Percentiles rank a stretch among this genome's conserved stretches.
Conservation (phyloP, 1,284 basidiomycete genomes). For the Apiotrichum akiyoshidainum region DNA sequence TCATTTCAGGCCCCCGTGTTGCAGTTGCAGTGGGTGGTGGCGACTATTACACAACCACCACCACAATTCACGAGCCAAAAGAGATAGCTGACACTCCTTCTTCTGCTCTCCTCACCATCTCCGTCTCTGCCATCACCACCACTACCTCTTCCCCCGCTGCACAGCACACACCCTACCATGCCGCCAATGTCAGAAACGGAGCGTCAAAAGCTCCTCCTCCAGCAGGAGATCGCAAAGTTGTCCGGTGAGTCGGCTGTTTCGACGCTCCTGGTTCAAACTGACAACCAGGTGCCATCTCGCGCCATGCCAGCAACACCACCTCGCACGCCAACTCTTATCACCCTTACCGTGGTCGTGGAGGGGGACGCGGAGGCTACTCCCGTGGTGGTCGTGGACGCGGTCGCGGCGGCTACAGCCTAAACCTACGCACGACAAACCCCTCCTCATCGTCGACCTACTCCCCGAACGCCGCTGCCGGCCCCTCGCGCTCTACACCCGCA, state of each 20-base stretch:
- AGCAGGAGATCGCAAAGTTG: constrained; percentile 50
- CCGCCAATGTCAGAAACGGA: constrained; percentile 27
- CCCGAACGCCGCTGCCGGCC: background rate
- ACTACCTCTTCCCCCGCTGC: background rate
- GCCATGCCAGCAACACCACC: constrained; percentile 22
- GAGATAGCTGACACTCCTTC: no score
- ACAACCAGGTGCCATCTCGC: constrained; percentile 36
- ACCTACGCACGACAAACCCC: constrained; percentile 1
- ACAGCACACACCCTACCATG: constrained; percentile 4
- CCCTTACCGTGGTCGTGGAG: constrained; percentile 31
- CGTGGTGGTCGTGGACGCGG: constrained; percentile 11
- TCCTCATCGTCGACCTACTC: constrained; percentile 1
- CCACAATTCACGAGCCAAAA: no score
- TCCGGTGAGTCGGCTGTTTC: constrained; percentile 31
- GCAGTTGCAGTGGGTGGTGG: no score
- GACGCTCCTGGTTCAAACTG: background rate
- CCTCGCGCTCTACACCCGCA: background rate
- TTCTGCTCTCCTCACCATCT: background rate
- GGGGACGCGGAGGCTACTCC: constrained; percentile 10
- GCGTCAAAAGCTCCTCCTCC: constrained; percentile 41
- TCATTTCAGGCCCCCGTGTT: no score
- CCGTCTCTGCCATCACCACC: background rate
- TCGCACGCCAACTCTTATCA: constrained; percentile 28
- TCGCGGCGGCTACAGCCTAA: constrained; percentile 6
- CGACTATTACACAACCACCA: no score